These are phyloP conservation scores for Neodidymelliopsis sp. DNA, from an alignment of 2,329 filamentous ascomycete genomes.

Conservation along the genomic window DNA sequence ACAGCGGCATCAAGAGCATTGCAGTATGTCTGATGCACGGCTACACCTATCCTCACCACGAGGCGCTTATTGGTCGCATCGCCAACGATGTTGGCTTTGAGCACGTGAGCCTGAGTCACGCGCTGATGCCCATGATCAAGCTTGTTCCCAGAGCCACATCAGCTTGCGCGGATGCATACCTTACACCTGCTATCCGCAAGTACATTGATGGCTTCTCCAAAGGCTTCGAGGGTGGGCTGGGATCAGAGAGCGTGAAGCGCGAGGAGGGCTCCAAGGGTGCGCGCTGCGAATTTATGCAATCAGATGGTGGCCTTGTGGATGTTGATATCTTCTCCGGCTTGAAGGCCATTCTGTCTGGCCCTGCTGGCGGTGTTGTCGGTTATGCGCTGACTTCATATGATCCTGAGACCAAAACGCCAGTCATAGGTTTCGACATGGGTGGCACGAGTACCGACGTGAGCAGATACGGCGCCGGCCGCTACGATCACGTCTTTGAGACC, in stretches of 20 bases:
- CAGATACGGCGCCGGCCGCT: conserved; percentile 81
- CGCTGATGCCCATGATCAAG: conserved; percentile 90
- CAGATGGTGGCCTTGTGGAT: conserved; percentile 75
- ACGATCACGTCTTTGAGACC: conserved; percentile 94
- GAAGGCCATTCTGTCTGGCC: conserved; percentile 85
- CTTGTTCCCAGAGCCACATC: conserved; percentile 77
- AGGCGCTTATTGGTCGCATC: conserved; percentile 76
- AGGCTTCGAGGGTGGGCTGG: conserved; percentile 82
- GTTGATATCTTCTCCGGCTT: conserved; percentile 84
- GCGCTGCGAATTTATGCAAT: conserved; percentile 95
- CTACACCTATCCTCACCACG: conserved; percentile 89
- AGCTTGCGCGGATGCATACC: conserved; percentile 80
- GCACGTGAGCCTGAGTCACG: conserved; percentile 81
- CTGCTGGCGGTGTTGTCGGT: conserved; percentile 91
- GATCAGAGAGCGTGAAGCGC: conserved; percentile 74
- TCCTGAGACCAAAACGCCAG: conserved; percentile 77
- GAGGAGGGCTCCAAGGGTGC: conserved; percentile 72
- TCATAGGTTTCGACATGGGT: conserved; percentile 97
- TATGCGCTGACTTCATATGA: conserved; percentile 94
- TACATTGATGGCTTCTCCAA: conserved; percentile 79
- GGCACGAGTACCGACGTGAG: conserved; percentile 93
- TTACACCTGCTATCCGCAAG: conserved; percentile 79
- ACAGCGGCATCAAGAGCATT: conserved; percentile 77
- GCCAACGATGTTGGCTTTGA: conserved; percentile 82
- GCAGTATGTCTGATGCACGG: conserved; percentile 92